Evolutionary conservation across 1,284 basidiomycete species (phyloP).

Genomic region (Peniophora sp.): DNA sequence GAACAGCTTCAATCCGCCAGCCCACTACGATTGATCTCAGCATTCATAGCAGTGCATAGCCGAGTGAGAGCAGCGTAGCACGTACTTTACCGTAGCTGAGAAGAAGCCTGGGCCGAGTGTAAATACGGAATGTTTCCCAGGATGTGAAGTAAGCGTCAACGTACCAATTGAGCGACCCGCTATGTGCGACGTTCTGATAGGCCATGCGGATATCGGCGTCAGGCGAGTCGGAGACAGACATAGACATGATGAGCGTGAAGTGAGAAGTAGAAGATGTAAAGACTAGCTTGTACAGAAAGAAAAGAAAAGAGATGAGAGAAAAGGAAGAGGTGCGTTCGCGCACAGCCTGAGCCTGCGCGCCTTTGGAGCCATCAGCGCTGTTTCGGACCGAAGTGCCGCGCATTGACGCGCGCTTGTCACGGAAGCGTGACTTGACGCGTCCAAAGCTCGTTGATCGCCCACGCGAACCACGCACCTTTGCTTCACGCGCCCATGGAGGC

Average conservation of each 20-base stretch:
- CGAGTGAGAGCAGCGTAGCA: not conserved
- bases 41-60: not conserved
- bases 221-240: not conserved
- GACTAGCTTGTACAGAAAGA: not conserved
- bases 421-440: not conserved
- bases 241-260: not conserved
- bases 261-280: not conserved
- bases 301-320: not conserved
- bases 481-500: too few species aligned
- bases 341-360: not conserved
- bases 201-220: constrained; percentile 11
- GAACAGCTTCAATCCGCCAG: constrained; percentile 7
- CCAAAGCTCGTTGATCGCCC: too few species aligned
- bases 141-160: not conserved
- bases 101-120: constrained; percentile 4
- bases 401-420: not conserved
- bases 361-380: not conserved
- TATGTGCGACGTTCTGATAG: constrained; percentile 6
- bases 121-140: not conserved
- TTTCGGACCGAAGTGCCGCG: not conserved
- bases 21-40: constrained; percentile 7
- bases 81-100: constrained; percentile 10
- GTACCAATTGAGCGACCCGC: constrained; percentile 10
- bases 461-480: too few species aligned
- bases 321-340: not conserved